Conservation (phyloP, 345 rosid species). For the Gossypium anomalum region DNA sequence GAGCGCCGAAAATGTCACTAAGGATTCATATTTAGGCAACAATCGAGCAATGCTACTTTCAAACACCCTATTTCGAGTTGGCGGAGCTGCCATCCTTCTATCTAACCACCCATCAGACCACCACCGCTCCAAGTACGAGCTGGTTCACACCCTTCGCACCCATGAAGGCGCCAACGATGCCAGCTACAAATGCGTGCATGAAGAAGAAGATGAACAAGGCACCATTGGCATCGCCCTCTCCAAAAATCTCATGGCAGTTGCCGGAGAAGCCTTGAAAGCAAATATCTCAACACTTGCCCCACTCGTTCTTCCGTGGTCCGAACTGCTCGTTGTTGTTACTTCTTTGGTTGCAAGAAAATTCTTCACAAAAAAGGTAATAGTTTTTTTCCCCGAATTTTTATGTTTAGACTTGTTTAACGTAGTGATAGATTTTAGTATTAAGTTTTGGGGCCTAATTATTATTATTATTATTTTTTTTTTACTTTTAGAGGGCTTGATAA, state of each 20-base stretch:
- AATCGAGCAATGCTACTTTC: conserved; percentile 55
- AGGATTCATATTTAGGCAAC: conserved; percentile 46
- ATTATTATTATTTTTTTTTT: no score
- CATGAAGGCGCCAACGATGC: conserved; percentile 53
- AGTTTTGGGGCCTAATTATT: no score
- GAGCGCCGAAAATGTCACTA: conserved; percentile 51
- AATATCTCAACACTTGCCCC: conserved; percentile 67
- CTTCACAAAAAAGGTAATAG: conserved; percentile 34
- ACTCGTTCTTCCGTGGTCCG: conserved; percentile 53
- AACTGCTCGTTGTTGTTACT: conserved; percentile 43
- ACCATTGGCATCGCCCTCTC: conserved; percentile 45
- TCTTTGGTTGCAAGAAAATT: conserved; percentile 38
- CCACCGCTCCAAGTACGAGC: conserved; percentile 42
- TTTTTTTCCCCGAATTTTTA: no score
- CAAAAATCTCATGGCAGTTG: conserved; percentile 53
- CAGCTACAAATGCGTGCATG: conserved; percentile 44
- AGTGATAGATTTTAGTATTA: no score
- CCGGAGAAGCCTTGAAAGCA: conserved; percentile 59
- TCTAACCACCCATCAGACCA: conserved; percentile 43
- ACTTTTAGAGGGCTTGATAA: no score
- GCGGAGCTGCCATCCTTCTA: conserved; percentile 54
- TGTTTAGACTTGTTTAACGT: no score
- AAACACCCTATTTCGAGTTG: conserved; percentile 51
- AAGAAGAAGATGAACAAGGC: conserved; percentile 44
- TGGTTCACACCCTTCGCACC: conserved; percentile 50